A percentile compares a stretch with the other conserved stretches of the same genome.
phyloP scores from a whole-genome alignment of 495 filamentous ascomycete genomes.

The Beverwykella pulmonaria region DNA sequence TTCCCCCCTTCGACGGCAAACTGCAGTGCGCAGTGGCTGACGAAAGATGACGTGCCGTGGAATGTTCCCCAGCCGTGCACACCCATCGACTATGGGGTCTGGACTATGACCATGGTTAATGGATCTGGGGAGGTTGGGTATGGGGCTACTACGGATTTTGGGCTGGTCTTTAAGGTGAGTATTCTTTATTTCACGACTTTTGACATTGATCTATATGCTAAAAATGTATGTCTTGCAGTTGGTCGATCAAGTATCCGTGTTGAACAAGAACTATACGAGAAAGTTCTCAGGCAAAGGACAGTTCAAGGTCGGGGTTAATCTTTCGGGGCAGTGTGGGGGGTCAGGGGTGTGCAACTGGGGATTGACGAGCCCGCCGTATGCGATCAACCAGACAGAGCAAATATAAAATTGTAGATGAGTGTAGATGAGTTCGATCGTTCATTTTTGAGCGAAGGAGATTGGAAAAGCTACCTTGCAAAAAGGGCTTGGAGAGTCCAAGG shows the following conservation, averaged over 20 bases:
- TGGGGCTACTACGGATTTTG: conserved; percentile 6
- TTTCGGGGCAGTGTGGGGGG: conserved; percentile 12
- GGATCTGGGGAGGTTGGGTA: not conserved
- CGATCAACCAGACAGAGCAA: conserved; percentile 2
- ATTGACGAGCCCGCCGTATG: conserved; percentile 1
- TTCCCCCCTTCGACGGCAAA: conserved; percentile 10
- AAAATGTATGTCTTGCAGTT: not conserved
- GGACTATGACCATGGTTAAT: conserved; percentile 3
- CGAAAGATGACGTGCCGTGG: conserved; percentile 1
- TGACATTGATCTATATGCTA: not conserved
- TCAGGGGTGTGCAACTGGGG: conserved; percentile 6
- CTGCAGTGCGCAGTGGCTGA: conserved; percentile 10
- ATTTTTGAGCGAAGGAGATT: no score
- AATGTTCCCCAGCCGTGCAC: not conserved
- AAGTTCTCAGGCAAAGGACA: not conserved
- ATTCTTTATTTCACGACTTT: not conserved
- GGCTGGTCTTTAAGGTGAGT: conserved; percentile 5
- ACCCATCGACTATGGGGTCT: not conserved
- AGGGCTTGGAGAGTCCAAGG: not conserved
- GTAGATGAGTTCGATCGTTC: no score
- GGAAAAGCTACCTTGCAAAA: not conserved
- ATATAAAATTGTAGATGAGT: not conserved
- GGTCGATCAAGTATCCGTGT: not conserved
- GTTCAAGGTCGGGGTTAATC: conserved; percentile 9
- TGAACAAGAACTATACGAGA: not conserved